Evolutionary conservation across 2,329 filamentous ascomycete genomes (phyloP), one percentile per base, ranked within the genome.

Genomic region (Thelonectria rubi): DNA sequence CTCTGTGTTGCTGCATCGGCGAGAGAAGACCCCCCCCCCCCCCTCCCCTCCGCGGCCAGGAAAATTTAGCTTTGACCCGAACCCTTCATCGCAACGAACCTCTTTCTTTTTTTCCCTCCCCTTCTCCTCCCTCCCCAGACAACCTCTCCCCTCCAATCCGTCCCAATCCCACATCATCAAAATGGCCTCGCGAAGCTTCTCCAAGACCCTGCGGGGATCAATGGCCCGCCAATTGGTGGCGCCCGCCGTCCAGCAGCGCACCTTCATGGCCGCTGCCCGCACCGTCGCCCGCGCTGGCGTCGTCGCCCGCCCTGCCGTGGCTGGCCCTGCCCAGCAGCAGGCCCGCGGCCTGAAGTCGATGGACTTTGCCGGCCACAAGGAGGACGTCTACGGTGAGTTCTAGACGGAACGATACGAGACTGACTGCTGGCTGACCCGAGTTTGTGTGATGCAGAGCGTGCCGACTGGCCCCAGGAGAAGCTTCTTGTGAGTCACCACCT

Each of bases 391-490:
- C 79, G 93, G 93, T 96, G 81, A 74, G 86, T 62, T 24, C 53
- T 15, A 21, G 21, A 8, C 14, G n/a, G 8, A 8, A 26, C 12
- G 6, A n/a, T 20, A 30, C 14, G 14, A 47, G 10, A 11, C 20
- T 45, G 12, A 32, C 10, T n/a, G n/a, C n/a, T n/a, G n/a, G 48
- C 54, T 43, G 48, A 55, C 54, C 20, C 47, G 21, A 7, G 15
- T 42, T 60, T 46, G 72, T 46, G 72, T 60, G n/a, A 40, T 62
- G 65, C 75, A 95, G 95, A 99, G 89, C 94, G 95, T 84, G 92
- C 88, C 78, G 95, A 99, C 86, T 99, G 95, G 95, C 95, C 95
- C 72, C 89, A 91, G 80, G 94, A 97, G 87, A 98, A 97, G 91
- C 93, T 99, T 79, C 85, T 95, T 79, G 92, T 95, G 83, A 84